phyloP scores from a whole-genome alignment of 805 yeast species.

The Wickerhamomyces bisporus region DNA sequence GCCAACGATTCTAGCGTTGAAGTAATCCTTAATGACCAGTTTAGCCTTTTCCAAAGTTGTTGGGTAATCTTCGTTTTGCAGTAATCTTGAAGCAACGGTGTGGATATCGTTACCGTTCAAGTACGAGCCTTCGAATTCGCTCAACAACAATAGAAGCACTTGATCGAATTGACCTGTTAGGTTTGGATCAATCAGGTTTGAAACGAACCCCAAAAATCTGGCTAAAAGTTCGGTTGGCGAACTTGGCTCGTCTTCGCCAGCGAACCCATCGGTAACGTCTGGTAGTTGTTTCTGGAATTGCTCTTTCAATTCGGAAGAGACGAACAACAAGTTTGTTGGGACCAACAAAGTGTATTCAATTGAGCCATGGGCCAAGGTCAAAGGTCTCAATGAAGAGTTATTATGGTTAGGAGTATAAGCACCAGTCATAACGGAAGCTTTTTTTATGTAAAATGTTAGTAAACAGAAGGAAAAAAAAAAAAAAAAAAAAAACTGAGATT shows the following conservation, averaged over 20 bases:
- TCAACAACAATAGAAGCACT: conserved; percentile 62
- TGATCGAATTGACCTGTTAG: conserved; percentile 57
- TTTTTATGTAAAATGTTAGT: background rate
- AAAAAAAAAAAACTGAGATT: too few relatives aligned
- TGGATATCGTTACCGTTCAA: conserved; percentile 79
- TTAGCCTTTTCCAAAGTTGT: conserved; percentile 71
- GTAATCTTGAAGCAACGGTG: conserved; percentile 70
- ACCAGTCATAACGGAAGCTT: conserved; percentile 23
- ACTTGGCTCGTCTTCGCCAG: conserved; percentile 83
- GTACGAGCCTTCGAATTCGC: conserved; percentile 82
- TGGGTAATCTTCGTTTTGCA: conserved; percentile 49
- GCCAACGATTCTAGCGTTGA: conserved; percentile 48
- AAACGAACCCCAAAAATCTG: conserved; percentile 73
- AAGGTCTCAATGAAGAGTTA: conserved; percentile 59
- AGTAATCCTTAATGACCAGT: conserved; percentile 73
- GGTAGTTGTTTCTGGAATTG: conserved; percentile 76
- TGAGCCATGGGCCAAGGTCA: conserved; percentile 77
- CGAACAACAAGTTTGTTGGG: conserved; percentile 73
- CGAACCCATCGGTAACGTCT: conserved; percentile 75
- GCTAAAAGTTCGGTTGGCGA: conserved; percentile 82
- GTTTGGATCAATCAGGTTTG: conserved; percentile 39
- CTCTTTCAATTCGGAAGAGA: conserved; percentile 82
- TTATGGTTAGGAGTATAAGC: conserved; percentile 24
- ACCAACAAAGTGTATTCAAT: conserved; percentile 86
- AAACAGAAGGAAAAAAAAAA: too few relatives aligned